Evolutionary conservation across 805 yeast species (phyloP).

Genomic region (Candida nitratophila): DNA sequence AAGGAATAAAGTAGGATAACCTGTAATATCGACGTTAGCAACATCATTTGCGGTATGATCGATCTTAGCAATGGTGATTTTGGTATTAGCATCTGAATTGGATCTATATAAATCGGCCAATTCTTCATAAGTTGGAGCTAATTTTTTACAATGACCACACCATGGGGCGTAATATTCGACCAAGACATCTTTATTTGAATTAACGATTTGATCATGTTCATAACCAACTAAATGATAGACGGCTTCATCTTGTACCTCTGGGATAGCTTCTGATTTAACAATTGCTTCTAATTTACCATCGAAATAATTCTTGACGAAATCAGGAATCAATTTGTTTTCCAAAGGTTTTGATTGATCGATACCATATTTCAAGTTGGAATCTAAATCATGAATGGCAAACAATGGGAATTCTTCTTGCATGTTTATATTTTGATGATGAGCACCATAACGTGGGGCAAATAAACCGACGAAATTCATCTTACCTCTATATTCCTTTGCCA

Average conservation of each 20-base stretch:
- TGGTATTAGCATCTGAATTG: constrained; percentile 38
- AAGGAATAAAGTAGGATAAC: constrained; percentile 88
- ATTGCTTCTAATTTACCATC: constrained; percentile 64
- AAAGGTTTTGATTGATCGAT: constrained; percentile 51
- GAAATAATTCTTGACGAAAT: constrained; percentile 56
- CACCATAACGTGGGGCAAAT: constrained; percentile 73
- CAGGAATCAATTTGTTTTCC: constrained; percentile 44
- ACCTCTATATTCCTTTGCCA: constrained; percentile 75
- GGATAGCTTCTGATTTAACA: constrained; percentile 80
- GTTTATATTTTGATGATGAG: constrained; percentile 81
- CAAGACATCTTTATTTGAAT: constrained; percentile 60
- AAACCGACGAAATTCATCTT: constrained; percentile 81
- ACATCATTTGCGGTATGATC: constrained; percentile 92
- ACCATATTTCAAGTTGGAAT: constrained; percentile 68
- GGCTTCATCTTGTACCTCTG: constrained; percentile 68
- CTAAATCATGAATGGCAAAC: constrained; percentile 76
- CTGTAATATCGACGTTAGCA: constrained; percentile 61
- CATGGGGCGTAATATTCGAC: constrained; percentile 96
- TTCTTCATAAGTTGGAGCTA: constrained; percentile 85
- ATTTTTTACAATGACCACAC: constrained; percentile 94
- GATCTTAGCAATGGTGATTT: constrained; percentile 74
- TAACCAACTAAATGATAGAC: constrained; percentile 74
- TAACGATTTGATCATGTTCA: constrained; percentile 66
- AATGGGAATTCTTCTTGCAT: constrained; percentile 84
- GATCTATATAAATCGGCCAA: constrained; percentile 62